Conservation (phyloP, 768 basidiomycete genomes). For the Termitomyces sp. region DNA sequence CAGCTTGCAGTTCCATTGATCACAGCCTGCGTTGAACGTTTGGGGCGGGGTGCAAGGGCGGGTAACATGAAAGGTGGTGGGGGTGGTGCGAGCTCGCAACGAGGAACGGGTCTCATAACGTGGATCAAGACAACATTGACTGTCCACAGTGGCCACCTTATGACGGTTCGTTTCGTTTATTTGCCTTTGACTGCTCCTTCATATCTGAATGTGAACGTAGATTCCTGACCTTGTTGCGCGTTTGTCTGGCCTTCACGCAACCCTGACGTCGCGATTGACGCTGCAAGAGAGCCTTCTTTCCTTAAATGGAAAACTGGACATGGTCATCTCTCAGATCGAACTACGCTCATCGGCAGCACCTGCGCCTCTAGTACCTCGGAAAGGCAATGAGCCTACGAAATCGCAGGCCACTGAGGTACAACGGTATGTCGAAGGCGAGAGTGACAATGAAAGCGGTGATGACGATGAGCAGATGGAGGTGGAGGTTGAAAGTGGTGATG, state of each 20-base stretch:
- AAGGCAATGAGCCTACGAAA: slow-evolving; percentile 29
- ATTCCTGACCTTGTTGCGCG: slow-evolving; percentile 90
- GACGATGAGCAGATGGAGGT: slow-evolving; percentile 52
- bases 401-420: slow-evolving; percentile 33
- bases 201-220: slow-evolving; percentile 36
- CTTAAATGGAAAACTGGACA: slow-evolving; percentile 86
- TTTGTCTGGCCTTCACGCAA: slow-evolving; percentile 80
- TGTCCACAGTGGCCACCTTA: slow-evolving; percentile 86
- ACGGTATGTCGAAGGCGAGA: slow-evolving; percentile 80
- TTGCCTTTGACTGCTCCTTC: not conserved
- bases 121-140: slow-evolving; percentile 84
- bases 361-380: slow-evolving; percentile 44
- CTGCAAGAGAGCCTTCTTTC: slow-evolving; percentile 83
- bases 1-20: slow-evolving; percentile 85
- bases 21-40: slow-evolving; percentile 82
- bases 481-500: slow-evolving; percentile 63
- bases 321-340: slow-evolving; percentile 92
- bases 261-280: slow-evolving; percentile 72
- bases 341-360: slow-evolving; percentile 76
- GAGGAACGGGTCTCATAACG: slow-evolving; percentile 61
- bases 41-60: slow-evolving; percentile 71
- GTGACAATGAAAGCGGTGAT: slow-evolving; percentile 52
- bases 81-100: slow-evolving; percentile 75
- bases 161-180: slow-evolving; percentile 62
- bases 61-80: slow-evolving; percentile 76